Evolutionary conservation across 306 rosid species (phyloP).

Genomic region (Cicer bijugum): DNA sequence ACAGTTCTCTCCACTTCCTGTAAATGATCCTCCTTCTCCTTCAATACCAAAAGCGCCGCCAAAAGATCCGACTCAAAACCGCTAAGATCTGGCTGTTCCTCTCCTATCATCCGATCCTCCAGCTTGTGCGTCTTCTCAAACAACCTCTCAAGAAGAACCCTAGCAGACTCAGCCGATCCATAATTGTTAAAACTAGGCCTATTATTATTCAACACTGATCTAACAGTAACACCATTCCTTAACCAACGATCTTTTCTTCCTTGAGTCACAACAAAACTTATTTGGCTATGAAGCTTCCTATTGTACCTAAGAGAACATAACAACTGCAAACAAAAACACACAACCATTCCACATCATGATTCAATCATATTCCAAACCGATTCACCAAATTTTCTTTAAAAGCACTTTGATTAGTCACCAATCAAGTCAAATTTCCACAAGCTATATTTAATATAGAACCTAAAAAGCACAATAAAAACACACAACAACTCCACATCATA

Average conservation of each 20-base stretch:
- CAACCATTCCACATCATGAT: conserved; percentile 25
- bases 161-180: conserved; percentile 75
- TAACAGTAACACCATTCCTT: conserved; percentile 46
- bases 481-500: conserved; percentile 18
- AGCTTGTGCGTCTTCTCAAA: conserved; percentile 79
- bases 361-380: conserved; percentile 1
- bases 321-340: conserved; percentile 55
- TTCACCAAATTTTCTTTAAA: conserved; percentile 1
- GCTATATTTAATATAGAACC: neutral
- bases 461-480: too few species aligned
- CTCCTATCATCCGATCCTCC: conserved; percentile 60
- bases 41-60: conserved; percentile 65
- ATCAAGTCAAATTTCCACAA: neutral
- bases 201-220: conserved; percentile 55
- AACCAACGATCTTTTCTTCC: conserved; percentile 42
- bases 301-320: conserved; percentile 52
- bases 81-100: conserved; percentile 48
- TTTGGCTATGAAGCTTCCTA: conserved; percentile 43
- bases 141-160: conserved; percentile 80
- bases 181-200: conserved; percentile 53
- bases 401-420: neutral
- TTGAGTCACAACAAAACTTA: conserved; percentile 38
- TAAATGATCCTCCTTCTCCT: conserved; percentile 79
- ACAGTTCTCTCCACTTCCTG: conserved; percentile 72
- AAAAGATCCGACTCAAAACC: conserved; percentile 71